Percentiles rank a stretch among this genome's conserved stretches.
These are phyloP conservation scores for Populus trichocarpa DNA, from an alignment of 441 rosid genomes.

Conservation along the genomic window DNA sequence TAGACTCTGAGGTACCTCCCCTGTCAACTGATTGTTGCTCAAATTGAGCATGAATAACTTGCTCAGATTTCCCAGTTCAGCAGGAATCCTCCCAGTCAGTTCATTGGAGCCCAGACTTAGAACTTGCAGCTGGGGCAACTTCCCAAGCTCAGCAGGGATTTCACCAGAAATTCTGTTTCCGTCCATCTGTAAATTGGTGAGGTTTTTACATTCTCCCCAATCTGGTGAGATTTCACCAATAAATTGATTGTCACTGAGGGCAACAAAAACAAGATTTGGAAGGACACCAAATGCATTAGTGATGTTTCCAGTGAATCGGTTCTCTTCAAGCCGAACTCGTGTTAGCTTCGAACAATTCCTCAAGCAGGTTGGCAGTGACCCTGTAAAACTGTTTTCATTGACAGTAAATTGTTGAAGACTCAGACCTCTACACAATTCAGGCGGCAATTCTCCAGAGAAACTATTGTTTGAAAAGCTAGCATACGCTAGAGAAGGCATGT, in stretches of 20 bases:
- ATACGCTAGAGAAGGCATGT: not conserved
- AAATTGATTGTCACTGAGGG: no score
- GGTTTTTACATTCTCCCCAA: constrained; percentile 5
- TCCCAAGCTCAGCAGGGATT: not conserved
- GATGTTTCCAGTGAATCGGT: no score
- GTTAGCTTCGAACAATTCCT: no score
- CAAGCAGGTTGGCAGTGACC: no score
- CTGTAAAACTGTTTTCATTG: no score
- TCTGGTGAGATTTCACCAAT: no score
- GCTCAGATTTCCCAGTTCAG: not conserved
- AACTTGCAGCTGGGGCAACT: not conserved
- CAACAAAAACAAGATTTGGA: no score
- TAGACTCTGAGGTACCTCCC: not conserved
- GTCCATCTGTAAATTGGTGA: not conserved
- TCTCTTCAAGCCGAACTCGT: no score
- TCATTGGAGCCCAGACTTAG: not conserved
- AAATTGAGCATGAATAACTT: not conserved
- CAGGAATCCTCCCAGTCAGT: not conserved
- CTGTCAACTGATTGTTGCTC: not conserved
- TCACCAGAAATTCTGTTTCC: constrained; percentile 3
- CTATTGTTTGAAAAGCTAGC: constrained; percentile 17
- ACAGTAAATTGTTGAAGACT: no score
- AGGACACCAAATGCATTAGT: no score
- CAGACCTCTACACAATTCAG: no score
- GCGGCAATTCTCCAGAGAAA: constrained; percentile 22